Evolutionary conservation across 2,329 filamentous ascomycete genomes (phyloP), one percentile per base, ranked within the genome.

Genomic region (Aureobasidium sp.): DNA sequence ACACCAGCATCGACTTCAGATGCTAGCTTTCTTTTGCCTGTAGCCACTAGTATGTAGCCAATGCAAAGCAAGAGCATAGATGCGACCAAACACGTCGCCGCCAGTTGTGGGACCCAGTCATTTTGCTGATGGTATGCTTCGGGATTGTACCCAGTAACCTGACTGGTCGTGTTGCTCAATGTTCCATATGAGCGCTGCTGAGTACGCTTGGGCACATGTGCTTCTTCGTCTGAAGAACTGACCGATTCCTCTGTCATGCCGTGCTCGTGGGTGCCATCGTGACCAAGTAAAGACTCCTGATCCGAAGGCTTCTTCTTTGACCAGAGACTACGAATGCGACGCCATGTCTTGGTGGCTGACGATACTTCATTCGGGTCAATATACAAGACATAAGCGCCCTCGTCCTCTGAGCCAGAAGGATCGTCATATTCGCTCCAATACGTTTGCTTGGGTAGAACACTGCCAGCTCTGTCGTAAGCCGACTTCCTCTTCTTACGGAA

Each of bases 381-480:
- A 68, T 90, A 91, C 67, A 94, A 86, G 48, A 84, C 81, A 72
- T 91, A 94, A 34, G 81, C 82, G 47, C 69, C 67, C 23, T 85
- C 80, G 15, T 80, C 76, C 2, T 81, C 84, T 12, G 75, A 76
- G 61, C 91, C 88, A 71, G 90, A 91, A 9, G 88, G 89, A 70
- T 92, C 77, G 67, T 95, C 90, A 72, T 93, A 94, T 72, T 95
- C 90, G 73, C 90, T 93, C 90, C 90, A 95, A 71, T 93, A 94
- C 26, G 70, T 64, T 58, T 56, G 72, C 64, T 67, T 75, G 17
- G 62, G 55, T 9, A 58, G 23, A 4, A 63, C 64, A 42, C 71
- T 67, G 12, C 69, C 68, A 2, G 70, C 66, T n/a, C 57, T 50
- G 15, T 41, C 29, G 52, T 70, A 73, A 6, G 70, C 64, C 37